Base-by-base conservation (phyloP, 805 yeast species). In the Candida mattraensis region DNA sequence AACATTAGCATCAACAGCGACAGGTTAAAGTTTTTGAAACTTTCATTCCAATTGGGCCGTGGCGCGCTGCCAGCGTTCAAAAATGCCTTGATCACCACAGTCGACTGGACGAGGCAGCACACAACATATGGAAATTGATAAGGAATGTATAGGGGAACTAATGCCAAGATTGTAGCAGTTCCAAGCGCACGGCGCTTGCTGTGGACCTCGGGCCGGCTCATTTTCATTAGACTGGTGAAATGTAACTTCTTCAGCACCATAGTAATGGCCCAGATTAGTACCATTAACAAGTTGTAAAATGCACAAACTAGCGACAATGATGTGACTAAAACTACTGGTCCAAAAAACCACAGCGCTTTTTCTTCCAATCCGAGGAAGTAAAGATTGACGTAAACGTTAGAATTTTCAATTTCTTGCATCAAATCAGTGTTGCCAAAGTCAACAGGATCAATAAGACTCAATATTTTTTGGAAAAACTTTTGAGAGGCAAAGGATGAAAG, bases 71-170 rank as follows among this genome's bases (percentile, higher is more conserved):
- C 13, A 5, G 14, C 18, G 14, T 35, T 21, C 24, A 39, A 18
- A 29, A 33, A 49, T 2, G 65, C 40, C 32, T 67, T 70, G 3
- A 81, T 30, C 20, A 77, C 70, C 18, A 76, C 74, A n/a, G 71
- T 50, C 1, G 65, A 46, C 54, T 87, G 95, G 2, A 83, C 70
- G 8, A 77, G 18, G 30, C 77, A 65, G 28, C 82, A 70, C 6
- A 84, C 69, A 6, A 78, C 63, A 50, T 72, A 86, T 2, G 86
- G 89, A 54, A 87, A 72, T 54, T 88, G 96, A 53, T 80, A 88
- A 0, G 96, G 96, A 10, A 86, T 62, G 52, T 80, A 83, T 16
- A 81, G 24, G 19, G 79, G 64, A 3, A 83, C 81, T 14, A 70
- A 56, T 0, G 66, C 43, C 3, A 76, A 41, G 9, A 80, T 47